Evolutionary conservation across 345 rosid genomes (phyloP).

Genomic region (Boechera retrofracta): DNA sequence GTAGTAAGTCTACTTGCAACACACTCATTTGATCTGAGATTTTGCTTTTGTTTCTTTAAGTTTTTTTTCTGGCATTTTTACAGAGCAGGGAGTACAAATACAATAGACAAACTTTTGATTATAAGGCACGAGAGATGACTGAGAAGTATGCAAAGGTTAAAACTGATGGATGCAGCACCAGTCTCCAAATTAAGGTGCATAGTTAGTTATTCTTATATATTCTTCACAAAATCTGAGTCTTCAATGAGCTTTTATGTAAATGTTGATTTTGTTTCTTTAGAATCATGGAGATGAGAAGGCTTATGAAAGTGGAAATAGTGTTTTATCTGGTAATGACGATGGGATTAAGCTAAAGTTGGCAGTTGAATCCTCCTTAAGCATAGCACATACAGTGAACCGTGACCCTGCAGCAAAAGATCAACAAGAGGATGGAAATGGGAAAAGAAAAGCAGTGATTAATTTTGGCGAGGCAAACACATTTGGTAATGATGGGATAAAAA

Average conservation of each 20-base stretch:
- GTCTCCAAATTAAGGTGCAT: slow-evolving; percentile 33
- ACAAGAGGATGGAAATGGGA: slow-evolving; percentile 38
- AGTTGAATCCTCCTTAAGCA: slow-evolving; percentile 44
- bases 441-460: slow-evolving; percentile 33
- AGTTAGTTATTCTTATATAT: not conserved
- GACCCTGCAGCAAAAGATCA: slow-evolving; percentile 34
- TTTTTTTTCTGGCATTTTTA: slow-evolving; percentile 12
- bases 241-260: not conserved
- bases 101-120: slow-evolving; percentile 72
- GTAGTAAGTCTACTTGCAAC: slow-evolving; percentile 54
- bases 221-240: not conserved
- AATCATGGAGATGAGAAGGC: slow-evolving; percentile 36
- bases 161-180: slow-evolving; percentile 42
- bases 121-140: slow-evolving; percentile 71
- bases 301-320: slow-evolving; percentile 40
- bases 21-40: slow-evolving; percentile 2
- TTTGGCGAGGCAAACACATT: slow-evolving; percentile 21
- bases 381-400: slow-evolving; percentile 26
- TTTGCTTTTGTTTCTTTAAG: not conserved
- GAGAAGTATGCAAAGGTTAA: slow-evolving; percentile 64
- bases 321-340: slow-evolving; percentile 34
- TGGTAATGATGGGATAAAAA: slow-evolving; percentile 8
- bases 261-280: slow-evolving; percentile 45
- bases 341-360: slow-evolving; percentile 46
- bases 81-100: slow-evolving; percentile 89